Conservation (phyloP, 169 alveolate species). For the Miamiensis avidus region DNA sequence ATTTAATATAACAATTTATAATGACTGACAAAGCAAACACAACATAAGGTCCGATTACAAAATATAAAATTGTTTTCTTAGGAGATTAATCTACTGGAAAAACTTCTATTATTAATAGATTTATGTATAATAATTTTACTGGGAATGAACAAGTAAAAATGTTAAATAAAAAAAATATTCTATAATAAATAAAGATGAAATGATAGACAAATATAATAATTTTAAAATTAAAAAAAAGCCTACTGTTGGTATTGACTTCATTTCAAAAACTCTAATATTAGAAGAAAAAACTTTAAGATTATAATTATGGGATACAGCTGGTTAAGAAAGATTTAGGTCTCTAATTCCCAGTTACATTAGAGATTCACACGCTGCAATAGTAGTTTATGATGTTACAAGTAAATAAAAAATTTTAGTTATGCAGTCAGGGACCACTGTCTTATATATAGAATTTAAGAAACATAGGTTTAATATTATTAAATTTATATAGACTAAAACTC, state of each 20-base stretch:
- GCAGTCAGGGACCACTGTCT: neutral
- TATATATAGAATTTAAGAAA: neutral
- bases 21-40: no score
- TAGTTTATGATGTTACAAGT: constrained; percentile 94
- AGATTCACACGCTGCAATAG: constrained; percentile 96
- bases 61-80: constrained; percentile 93
- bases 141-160: constrained; percentile 91
- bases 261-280: constrained; percentile 93
- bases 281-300: constrained; percentile 96
- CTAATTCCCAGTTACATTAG: constrained; percentile 97
- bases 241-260: constrained; percentile 97
- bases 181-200: neutral
- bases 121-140: constrained; percentile 97
- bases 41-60: constrained; percentile 46
- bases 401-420: neutral
- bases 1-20: no score
- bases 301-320: constrained; percentile 99
- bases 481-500: constrained; percentile 49
- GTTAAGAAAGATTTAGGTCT: constrained; percentile 96
- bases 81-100: constrained; percentile 99
- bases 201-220: no score
- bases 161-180: constrained; percentile 7
- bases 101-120: constrained; percentile 97
- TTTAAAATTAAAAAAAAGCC: constrained; percentile 49
- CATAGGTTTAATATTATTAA: neutral